phyloP scores from a whole-genome alignment of 768 basidiomycete genomes.

The Pulveroboletus sp. region DNA sequence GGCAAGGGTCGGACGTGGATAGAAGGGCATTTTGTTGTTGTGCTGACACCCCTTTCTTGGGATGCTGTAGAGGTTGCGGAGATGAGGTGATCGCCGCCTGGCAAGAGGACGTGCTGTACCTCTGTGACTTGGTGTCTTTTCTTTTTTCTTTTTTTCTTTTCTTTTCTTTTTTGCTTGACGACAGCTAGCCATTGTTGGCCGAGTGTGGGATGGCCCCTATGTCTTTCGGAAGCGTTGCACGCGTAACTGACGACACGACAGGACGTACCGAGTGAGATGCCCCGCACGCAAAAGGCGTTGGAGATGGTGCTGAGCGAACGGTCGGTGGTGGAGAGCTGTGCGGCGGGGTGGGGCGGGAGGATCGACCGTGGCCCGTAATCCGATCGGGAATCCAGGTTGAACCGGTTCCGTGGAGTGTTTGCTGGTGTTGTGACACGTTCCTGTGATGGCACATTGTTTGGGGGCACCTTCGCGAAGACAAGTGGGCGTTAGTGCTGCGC shows the following conservation, averaged over 20 bases:
- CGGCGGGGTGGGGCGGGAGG: conserved; percentile 44
- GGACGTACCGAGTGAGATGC: conserved; percentile 36
- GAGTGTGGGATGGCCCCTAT: conserved; percentile 14
- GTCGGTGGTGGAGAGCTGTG: conserved; percentile 54
- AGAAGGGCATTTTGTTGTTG: background rate
- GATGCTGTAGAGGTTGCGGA: conserved; percentile 22
- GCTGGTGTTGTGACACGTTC: conserved; percentile 17
- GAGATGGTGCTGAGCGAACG: conserved; percentile 46
- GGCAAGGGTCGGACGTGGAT: background rate
- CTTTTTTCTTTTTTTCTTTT: no score
- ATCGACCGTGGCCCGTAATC: no score
- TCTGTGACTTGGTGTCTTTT: no score
- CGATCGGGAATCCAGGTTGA: background rate
- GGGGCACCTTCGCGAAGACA: conserved; percentile 13
- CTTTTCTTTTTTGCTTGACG: background rate
- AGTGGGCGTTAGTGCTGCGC: conserved; percentile 23
- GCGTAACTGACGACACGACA: conserved; percentile 22
- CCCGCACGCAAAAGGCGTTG: conserved; percentile 44
- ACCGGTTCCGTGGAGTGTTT: conserved; percentile 29
- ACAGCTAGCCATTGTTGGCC: conserved; percentile 20
- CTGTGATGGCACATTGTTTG: conserved; percentile 19
- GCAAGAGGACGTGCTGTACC: no score
- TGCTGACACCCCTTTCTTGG: conserved; percentile 5
- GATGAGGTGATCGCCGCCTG: conserved; percentile 30
- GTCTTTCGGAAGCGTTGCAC: conserved; percentile 2